Base-by-base conservation (phyloP, 352 stramenopile species). In the Phytopythium chamaehyphon region DNA sequence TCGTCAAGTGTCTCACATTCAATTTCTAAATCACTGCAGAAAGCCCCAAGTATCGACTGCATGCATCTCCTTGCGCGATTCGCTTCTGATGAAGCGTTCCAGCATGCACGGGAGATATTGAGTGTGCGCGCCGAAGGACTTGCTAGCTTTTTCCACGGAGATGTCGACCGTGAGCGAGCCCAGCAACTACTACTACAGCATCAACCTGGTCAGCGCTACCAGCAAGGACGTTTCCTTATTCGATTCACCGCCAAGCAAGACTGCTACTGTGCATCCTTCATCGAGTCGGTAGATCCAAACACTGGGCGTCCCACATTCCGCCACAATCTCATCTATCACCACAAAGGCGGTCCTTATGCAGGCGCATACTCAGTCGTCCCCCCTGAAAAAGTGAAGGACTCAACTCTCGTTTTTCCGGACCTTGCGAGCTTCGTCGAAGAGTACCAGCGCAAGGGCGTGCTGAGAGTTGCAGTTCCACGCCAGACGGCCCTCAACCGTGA, bases 401-500 rank as follows among this genome's bases (percentile, higher is more conserved):
- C 65, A 18, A 88, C 80, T 1, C 49, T 64, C 11, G 40, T 88
- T 8, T 90, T 74, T 54, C 70, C 77, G 2, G 77, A 90, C 36
- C 70, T 90, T 58, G 71, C 86, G 53, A 90, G 77, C 54, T 88
- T 90, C 37, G 75, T 90, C 15, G 80, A 86, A 43, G 63, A 80
- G 24, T 90, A 86, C 40, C 80, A 90, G 53, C 75, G 79, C 51
- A 83, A 84, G 39, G 75, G 77, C 23, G 64, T 89, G 28, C 47
- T 90, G 10, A 68, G 64, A 23, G 57, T 70, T 21, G 68, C 80
- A 19, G 66, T 90, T 14, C 57, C 75, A 22, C 61, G 75, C 6
- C 57, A 74, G 15, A 65, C 40, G 2, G 56, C 77, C 22, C 48
- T 88, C 24, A 88, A 88, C 42, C 69, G 77, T 22, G 62, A 79